Conservation (phyloP, 352 stramenopile genomes). For the Globisporangium orthogonon region DNA sequence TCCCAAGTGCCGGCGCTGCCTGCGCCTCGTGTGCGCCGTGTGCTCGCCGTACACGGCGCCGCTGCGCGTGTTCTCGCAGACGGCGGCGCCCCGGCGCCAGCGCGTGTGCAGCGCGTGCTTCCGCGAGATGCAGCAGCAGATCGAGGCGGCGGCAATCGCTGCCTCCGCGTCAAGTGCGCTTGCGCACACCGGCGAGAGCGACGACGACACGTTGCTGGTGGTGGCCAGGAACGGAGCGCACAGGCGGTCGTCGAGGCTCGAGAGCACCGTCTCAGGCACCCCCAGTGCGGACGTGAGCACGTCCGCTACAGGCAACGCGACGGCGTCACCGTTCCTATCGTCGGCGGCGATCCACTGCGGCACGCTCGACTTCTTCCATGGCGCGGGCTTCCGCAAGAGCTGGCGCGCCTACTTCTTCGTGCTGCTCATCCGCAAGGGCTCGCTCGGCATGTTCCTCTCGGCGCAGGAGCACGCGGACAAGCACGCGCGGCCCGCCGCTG, state of each 20-base stretch:
- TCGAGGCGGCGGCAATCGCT: neutral
- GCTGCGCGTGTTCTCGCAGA: conserved; percentile 45
- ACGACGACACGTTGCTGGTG: conserved; percentile 1
- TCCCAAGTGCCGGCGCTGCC: conserved; percentile 49
- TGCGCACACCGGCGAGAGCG: conserved; percentile 1
- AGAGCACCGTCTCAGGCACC: conserved; percentile 2
- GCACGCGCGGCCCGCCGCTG: conserved; percentile 37
- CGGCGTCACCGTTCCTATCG: neutral
- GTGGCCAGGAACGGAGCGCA: no score
- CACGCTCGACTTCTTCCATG: conserved; percentile 45
- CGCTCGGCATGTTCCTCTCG: conserved; percentile 56
- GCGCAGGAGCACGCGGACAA: conserved; percentile 34
- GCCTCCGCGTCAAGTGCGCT: neutral
- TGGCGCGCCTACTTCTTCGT: conserved; percentile 67
- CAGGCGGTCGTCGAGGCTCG: conserved; percentile 13
- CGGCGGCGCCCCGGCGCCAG: conserved; percentile 25
- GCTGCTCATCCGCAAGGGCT: conserved; percentile 57
- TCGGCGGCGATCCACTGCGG: neutral
- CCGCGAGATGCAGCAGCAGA: conserved; percentile 17
- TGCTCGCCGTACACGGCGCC: conserved; percentile 46
- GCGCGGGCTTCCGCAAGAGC: conserved; percentile 51
- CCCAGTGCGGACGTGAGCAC: neutral
- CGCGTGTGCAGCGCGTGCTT: conserved; percentile 47
- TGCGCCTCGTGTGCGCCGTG: conserved; percentile 56
- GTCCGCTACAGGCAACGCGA: neutral